A percentile compares a stretch with the other conserved stretches of the same genome.
These are phyloP conservation scores for Parmelia sp. DNA, from an alignment of 495 filamentous ascomycete genomes.

Conservation along the genomic window DNA sequence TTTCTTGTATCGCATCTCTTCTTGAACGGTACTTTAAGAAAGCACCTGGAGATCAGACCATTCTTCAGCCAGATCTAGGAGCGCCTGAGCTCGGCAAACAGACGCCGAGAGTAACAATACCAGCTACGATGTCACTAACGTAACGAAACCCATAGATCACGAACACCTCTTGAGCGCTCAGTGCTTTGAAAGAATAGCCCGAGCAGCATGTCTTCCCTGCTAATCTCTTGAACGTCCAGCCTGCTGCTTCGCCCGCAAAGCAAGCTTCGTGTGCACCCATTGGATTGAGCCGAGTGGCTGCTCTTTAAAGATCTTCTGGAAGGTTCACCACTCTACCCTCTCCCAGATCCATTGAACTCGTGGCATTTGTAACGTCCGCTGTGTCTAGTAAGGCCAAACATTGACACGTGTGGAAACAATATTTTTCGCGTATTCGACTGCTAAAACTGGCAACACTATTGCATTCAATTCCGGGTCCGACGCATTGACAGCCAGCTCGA, in stretches of 20 bases:
- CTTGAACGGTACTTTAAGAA: neutral
- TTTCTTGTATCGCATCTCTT: neutral
- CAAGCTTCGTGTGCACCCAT: conserved; percentile 1
- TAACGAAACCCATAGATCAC: conserved; percentile 2
- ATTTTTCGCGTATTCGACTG: neutral
- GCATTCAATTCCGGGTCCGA: neutral
- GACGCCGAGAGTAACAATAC: neutral
- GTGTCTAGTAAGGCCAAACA: neutral
- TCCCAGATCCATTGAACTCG: neutral
- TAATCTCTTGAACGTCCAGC: neutral
- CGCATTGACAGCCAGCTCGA: conserved; percentile 3
- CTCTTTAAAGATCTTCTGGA: neutral
- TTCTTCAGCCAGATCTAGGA: neutral
- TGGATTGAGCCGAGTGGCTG: neutral
- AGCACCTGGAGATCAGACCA: neutral
- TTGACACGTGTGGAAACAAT: neutral
- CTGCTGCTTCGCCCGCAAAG: neutral
- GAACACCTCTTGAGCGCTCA: conserved; percentile 6
- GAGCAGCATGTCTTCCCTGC: neutral
- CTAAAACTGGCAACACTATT: neutral
- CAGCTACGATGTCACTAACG: conserved; percentile 1
- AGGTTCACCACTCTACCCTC: neutral
- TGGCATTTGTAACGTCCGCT: neutral
- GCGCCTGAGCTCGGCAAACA: neutral
- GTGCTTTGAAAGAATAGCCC: conserved; percentile 6